Conservation (phyloP, 2,329 filamentous ascomycete genomes). For the Colletotrichum kahawae region DNA sequence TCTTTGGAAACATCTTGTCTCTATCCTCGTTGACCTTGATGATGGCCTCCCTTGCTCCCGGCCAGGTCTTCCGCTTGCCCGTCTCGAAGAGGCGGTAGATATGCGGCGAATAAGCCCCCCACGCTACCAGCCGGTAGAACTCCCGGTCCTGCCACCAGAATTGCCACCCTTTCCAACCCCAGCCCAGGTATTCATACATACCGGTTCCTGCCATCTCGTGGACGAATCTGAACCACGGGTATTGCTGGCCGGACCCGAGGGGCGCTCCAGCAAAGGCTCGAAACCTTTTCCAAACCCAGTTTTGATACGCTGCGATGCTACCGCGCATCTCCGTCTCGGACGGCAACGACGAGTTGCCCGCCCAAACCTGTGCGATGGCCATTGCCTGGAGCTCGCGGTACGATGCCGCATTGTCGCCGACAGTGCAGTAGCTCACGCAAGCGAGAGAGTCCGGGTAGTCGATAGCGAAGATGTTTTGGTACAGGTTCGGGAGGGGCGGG, state of each 20-base stretch:
- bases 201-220: slow-evolving; percentile 47
- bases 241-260: slow-evolving; percentile 32
- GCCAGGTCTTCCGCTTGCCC: slow-evolving; percentile 43
- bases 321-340: slow-evolving; percentile 37
- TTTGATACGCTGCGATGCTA: slow-evolving; percentile 37
- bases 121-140: slow-evolving; percentile 41
- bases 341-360: slow-evolving; percentile 37
- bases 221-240: slow-evolving; percentile 43
- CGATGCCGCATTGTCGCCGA: slow-evolving; percentile 37
- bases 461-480: slow-evolving; percentile 49
- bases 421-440: slow-evolving; percentile 42
- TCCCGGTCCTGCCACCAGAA: slow-evolving; percentile 44
- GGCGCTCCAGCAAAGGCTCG: slow-evolving; percentile 28
- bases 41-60: slow-evolving; percentile 40
- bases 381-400: slow-evolving; percentile 48
- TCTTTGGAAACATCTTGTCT: not conserved
- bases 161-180: slow-evolving; percentile 42
- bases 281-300: slow-evolving; percentile 34
- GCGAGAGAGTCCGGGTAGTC: slow-evolving; percentile 47
- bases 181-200: slow-evolving; percentile 43
- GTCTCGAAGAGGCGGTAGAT: slow-evolving; percentile 45
- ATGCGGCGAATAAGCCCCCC: slow-evolving; percentile 45
- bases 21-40: slow-evolving; percentile 30
- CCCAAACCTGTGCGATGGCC: slow-evolving; percentile 34
- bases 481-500: slow-evolving; percentile 39